phyloP scores from a whole-genome alignment of 2,329 filamentous ascomycete species.

The Spiromastix sp. region DNA sequence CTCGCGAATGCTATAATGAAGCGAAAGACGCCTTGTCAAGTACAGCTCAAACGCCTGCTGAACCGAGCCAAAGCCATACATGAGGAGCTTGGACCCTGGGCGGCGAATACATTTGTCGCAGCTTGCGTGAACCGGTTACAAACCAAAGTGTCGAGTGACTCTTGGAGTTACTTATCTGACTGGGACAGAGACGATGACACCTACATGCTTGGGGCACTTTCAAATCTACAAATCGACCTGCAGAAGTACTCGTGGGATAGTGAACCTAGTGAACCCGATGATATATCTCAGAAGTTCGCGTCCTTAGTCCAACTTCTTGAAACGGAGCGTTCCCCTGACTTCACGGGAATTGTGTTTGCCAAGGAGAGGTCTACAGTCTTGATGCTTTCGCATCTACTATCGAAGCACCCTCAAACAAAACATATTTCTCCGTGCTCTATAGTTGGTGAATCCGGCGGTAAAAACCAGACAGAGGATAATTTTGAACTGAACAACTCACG shows the following conservation, averaged over 20 bases:
- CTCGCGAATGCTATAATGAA: slow-evolving; percentile 20
- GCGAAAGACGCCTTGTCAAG: slow-evolving; percentile 32
- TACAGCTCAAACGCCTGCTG: slow-evolving; percentile 47
- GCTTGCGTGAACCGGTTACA: slow-evolving; percentile 34
- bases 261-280: slow-evolving; percentile 12
- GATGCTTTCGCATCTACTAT: slow-evolving; percentile 50
- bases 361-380: slow-evolving; percentile 51
- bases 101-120: slow-evolving; percentile 55
- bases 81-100: slow-evolving; percentile 56
- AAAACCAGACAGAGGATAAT: slow-evolving; percentile 36
- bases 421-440: slow-evolving; percentile 38
- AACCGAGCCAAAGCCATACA: slow-evolving; percentile 42
- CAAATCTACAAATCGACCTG: slow-evolving; percentile 13
- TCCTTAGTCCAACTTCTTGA: slow-evolving; percentile 45
- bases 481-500: slow-evolving; percentile 39
- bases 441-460: slow-evolving; percentile 39
- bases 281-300: slow-evolving; percentile 48
- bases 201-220: slow-evolving; percentile 42
- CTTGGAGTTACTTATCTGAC: slow-evolving; percentile 24
- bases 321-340: slow-evolving; percentile 36
- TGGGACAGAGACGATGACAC: slow-evolving; percentile 43
- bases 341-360: slow-evolving; percentile 56
- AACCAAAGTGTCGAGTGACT: slow-evolving; percentile 9
- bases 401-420: slow-evolving; percentile 35
- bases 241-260: slow-evolving; percentile 9